These are phyloP conservation scores for Hippophae rhamnoides DNA, from an alignment of 306 rosid species.

Conservation along the genomic window DNA sequence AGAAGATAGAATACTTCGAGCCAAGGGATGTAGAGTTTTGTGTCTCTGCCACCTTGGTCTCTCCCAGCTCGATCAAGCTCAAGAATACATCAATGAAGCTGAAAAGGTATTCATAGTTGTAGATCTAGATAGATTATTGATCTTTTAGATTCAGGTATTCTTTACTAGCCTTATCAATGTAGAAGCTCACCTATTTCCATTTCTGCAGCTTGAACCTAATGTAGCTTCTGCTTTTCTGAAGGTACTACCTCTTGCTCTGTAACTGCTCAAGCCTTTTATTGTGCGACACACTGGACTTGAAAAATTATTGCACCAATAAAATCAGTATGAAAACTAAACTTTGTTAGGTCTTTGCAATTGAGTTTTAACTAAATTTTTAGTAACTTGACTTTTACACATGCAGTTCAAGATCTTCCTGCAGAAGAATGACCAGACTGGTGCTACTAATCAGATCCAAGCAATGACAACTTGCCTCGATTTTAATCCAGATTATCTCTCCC, in stretches of 20 bases:
- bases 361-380: slow-evolving; percentile 1
- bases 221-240: slow-evolving; percentile 75
- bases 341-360: slow-evolving; percentile 16
- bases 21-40: slow-evolving; percentile 83
- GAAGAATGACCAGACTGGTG: slow-evolving; percentile 57
- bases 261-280: too few species aligned
- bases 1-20: slow-evolving; percentile 62
- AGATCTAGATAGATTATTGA: slow-evolving; percentile 12
- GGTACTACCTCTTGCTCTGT: slow-evolving; percentile 32
- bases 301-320: too few species aligned
- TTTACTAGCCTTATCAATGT: background rate
- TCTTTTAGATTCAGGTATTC: background rate
- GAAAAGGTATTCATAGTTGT: slow-evolving; percentile 53
- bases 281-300: too few species aligned
- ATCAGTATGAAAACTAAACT: background rate
- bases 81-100: slow-evolving; percentile 78
- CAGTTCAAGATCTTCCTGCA: slow-evolving; percentile 91
- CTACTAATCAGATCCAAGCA: slow-evolving; percentile 69
- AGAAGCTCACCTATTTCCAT: slow-evolving; percentile 18
- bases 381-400: slow-evolving; percentile 19
- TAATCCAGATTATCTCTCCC: slow-evolving; percentile 76
- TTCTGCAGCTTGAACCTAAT: slow-evolving; percentile 84
- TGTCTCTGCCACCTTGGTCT: slow-evolving; percentile 90
- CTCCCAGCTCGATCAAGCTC: slow-evolving; percentile 74
- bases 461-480: slow-evolving; percentile 80